These are phyloP conservation scores for Eucalyptus polyanthemos DNA, from an alignment of 345 rosid genomes.

Conservation along the genomic window DNA sequence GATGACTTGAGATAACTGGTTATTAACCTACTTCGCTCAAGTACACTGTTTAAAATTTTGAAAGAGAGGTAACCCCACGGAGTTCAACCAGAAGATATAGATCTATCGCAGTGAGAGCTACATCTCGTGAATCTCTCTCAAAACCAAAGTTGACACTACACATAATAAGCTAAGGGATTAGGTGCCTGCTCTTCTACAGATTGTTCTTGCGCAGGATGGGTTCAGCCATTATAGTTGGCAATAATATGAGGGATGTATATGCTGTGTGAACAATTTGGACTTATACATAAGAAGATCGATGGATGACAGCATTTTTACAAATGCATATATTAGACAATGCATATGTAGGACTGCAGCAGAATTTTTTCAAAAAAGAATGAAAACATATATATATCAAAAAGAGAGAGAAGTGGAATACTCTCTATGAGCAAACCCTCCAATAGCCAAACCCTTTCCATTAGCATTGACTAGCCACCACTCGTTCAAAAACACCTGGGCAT, in stretches of 20 bases:
- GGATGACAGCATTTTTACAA: not conserved
- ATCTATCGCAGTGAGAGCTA: not conserved
- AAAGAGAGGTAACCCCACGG: not conserved
- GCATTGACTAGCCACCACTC: slow-evolving; percentile 27
- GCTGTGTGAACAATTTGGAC: not conserved
- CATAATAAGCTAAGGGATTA: not conserved
- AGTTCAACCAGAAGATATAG: not conserved
- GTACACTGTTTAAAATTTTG: not conserved
- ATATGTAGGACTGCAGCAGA: not conserved
- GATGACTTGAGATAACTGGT: not conserved
- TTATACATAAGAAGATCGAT: not conserved
- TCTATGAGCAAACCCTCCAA: slow-evolving; percentile 20
- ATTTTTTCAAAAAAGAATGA: not conserved
- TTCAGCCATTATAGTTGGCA: not conserved
- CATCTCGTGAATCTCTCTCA: not conserved
- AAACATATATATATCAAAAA: not conserved
- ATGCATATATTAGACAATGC: not conserved
- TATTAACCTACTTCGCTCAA: not conserved
- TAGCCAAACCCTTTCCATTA: slow-evolving; percentile 8
- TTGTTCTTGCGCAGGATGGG: not conserved
- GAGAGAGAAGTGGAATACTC: not conserved
- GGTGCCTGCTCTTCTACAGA: not conserved
- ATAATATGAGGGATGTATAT: not conserved
- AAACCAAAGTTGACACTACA: not conserved
- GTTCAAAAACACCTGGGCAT: slow-evolving; percentile 11